phyloP scores from a whole-genome alignment of 371 early-diverging fungal genomes.

The Mortierella sp. region DNA sequence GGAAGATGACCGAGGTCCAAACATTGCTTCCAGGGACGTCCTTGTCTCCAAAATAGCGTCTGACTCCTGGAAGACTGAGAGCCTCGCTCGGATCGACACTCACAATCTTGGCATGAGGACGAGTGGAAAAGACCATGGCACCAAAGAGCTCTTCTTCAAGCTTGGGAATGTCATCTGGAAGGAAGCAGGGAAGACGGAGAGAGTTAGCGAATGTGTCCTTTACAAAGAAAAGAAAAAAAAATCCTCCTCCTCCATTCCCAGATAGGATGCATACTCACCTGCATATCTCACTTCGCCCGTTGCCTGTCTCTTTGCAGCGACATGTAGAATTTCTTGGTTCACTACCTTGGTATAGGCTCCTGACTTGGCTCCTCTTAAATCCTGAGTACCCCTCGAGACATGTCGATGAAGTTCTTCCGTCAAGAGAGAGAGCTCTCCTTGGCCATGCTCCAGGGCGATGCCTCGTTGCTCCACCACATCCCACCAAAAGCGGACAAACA shows the following conservation, averaged over 20 bases:
- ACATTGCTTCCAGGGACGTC: conserved; percentile 66
- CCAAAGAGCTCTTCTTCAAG: conserved; percentile 62
- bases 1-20: conserved; percentile 51
- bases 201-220: too few species aligned
- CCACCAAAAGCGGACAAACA: conserved; percentile 69
- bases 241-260: too few species aligned
- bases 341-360: conserved; percentile 44
- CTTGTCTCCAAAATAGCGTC: conserved; percentile 57
- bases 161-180: conserved; percentile 72
- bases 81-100: conserved; percentile 62
- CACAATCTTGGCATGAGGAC: conserved; percentile 66
- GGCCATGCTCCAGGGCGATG: conserved; percentile 10
- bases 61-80: conserved; percentile 61
- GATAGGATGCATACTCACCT: too few species aligned
- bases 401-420: conserved; percentile 44
- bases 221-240: too few species aligned
- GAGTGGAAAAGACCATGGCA: conserved; percentile 61
- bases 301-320: conserved; percentile 73
- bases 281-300: conserved; percentile 67
- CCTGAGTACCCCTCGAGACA: conserved; percentile 51
- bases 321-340: conserved; percentile 67
- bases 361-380: not conserved
- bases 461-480: conserved; percentile 44
- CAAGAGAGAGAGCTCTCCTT: conserved; percentile 18
- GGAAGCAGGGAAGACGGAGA: conserved; percentile 51